phyloP scores from a whole-genome alignment of 2,329 filamentous ascomycete genomes.

The Xylariales sp. region DNA sequence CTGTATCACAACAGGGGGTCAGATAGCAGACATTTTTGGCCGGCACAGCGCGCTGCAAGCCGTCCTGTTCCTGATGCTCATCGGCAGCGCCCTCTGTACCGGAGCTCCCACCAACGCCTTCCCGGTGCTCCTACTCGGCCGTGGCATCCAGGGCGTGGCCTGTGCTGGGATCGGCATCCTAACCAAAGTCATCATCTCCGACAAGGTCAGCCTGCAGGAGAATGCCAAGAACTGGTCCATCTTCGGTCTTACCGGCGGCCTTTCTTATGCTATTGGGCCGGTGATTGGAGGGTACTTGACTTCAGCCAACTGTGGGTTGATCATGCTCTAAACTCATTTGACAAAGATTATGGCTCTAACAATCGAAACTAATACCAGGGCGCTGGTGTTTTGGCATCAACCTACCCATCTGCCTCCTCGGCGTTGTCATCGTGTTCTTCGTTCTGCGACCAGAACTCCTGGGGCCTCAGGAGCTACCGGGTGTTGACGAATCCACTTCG shows the following conservation, averaged over 20 bases:
- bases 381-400: conserved; percentile 64
- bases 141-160: conserved; percentile 58
- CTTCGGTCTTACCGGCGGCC: conserved; percentile 55
- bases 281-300: conserved; percentile 57
- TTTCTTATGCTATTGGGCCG: conserved; percentile 58
- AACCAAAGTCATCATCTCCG: conserved; percentile 59
- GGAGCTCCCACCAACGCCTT: conserved; percentile 50
- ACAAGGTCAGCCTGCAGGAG: conserved; percentile 57
- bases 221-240: conserved; percentile 59
- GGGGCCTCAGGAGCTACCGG: too few species aligned
- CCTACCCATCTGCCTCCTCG: conserved; percentile 55
- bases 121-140: conserved; percentile 56
- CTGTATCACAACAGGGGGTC: too few species aligned
- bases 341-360: too few species aligned
- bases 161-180: conserved; percentile 58
- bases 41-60: conserved; percentile 55
- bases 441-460: too few species aligned
- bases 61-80: conserved; percentile 50
- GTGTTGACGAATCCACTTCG: too few species aligned
- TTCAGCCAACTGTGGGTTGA: conserved; percentile 49
- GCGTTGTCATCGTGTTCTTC: too few species aligned
- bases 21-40: conserved; percentile 62
- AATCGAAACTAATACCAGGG: too few species aligned
- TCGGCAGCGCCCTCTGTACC: conserved; percentile 60
- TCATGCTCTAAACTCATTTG: too few species aligned